phyloP scores from a whole-genome alignment of 2,329 filamentous ascomycete genomes.

The Lecanicillium sp. region DNA sequence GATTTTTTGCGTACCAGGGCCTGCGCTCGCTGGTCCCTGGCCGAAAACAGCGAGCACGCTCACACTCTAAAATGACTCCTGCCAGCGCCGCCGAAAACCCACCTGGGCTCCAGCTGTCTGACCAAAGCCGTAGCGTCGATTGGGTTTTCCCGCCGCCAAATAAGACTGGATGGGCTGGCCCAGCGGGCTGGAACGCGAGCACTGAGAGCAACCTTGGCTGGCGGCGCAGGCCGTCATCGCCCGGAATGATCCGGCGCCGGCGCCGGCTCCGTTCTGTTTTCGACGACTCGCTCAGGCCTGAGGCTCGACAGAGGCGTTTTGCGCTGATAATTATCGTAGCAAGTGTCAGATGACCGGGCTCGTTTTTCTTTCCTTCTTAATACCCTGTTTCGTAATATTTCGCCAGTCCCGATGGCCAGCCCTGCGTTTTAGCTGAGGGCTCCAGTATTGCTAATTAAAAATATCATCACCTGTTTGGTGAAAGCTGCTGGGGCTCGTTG shows the following conservation, averaged over 20 bases:
- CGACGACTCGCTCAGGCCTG: constrained; percentile 4
- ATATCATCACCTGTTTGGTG: too few relatives aligned
- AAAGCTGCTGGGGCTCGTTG: too few relatives aligned
- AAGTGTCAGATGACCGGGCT: constrained; percentile 1
- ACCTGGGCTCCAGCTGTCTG: background rate
- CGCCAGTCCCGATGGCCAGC: too few relatives aligned
- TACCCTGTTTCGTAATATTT: background rate
- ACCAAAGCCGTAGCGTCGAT: background rate
- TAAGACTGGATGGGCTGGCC: too few relatives aligned
- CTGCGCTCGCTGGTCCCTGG: too few relatives aligned
- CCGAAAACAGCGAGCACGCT: background rate
- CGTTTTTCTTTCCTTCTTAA: background rate
- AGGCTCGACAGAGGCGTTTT: constrained; percentile 1
- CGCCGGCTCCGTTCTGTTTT: constrained; percentile 8
- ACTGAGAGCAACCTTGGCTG: too few relatives aligned
- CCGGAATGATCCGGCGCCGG: constrained; percentile 11
- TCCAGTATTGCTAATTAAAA: too few relatives aligned
- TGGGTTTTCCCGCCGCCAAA: background rate
- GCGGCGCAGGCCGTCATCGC: too few relatives aligned
- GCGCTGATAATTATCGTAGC: constrained; percentile 6
- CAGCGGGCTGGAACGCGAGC: too few relatives aligned
- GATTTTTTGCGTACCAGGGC: background rate
- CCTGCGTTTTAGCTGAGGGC: too few relatives aligned
- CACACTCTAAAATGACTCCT: background rate
- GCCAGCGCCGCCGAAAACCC: constrained; percentile 1